Evolutionary conservation across 2,329 filamentous ascomycete species (phyloP), one percentile per base, ranked within the genome.

Genomic region (Colletotrichum liriopes): DNA sequence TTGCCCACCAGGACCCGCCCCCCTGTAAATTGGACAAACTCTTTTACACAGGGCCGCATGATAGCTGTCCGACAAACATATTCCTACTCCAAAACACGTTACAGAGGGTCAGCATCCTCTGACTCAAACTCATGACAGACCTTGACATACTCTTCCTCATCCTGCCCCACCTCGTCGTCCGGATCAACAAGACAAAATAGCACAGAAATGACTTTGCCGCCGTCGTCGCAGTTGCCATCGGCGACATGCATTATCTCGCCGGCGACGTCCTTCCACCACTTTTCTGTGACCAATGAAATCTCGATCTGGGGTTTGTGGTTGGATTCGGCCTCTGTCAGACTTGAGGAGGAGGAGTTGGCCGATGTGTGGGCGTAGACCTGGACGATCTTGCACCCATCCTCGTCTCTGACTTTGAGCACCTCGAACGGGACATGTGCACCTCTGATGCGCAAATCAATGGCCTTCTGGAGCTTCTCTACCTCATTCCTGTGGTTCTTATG

Each of bases 191-290:
- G n/a, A 6, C 35, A 26, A 12, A 62, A 29, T 2, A 49, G 45
- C 9, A 18, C 43, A 23, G 35, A 11, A 1, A 62, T 62, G 32
- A 62, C 7, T 6, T 26, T 62, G 32, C 59, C 32, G 43, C 59
- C 59, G 20, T 37, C 32, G 20, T 56, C 32, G n/a, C 20, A 6
- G n/a, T 51, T 62, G 20, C 59, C 45, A 18, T 49, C 29, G 4
- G 59, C 20, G 29, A 62, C n/a, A 35, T 35, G 23, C 32, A 51
- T 29, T 6, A 62, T 14, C 14, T 62, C 59, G n/a, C 59, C 45
- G n/a, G 16, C 8, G 20, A 62, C 41, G 8, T 62, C 45, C n/a
- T 51, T 20, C 45, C 43, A 35, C 20, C 43, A 49, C 23, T 62
- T 51, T 1, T 51, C 32, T 14, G 45, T 49, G 16, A 39, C n/a